Conservation (phyloP, 1,284 basidiomycete genomes). For the Cutaneotrichosporon spelunceum region DNA sequence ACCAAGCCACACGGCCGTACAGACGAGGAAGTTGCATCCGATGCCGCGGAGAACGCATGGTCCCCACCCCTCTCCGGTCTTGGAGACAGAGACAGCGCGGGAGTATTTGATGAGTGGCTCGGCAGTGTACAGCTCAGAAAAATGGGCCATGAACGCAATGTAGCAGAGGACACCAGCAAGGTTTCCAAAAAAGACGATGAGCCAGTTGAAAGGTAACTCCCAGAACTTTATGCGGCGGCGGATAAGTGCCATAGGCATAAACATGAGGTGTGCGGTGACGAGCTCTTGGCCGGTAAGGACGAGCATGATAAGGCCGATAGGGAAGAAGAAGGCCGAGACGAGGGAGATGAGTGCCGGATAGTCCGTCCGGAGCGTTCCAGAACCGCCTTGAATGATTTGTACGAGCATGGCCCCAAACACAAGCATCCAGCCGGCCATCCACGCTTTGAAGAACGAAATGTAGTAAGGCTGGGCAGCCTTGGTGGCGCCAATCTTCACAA, state of each 20-base stretch:
- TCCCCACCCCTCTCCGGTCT: conserved; percentile 28
- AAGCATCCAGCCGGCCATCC: too few species aligned
- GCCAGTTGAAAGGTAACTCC: conserved; percentile 39
- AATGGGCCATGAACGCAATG: conserved; percentile 37
- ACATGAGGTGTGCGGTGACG: conserved; percentile 34
- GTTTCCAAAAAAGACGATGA: conserved; percentile 49
- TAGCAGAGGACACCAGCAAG: conserved; percentile 40
- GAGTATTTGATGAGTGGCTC: conserved; percentile 23
- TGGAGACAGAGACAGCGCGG: conserved; percentile 23
- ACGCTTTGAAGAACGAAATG: too few species aligned
- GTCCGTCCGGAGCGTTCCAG: conserved; percentile 24
- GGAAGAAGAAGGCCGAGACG: conserved; percentile 31
- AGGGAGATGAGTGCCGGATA: conserved; percentile 28
- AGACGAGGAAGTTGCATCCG: conserved; percentile 50
- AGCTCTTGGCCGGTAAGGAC: conserved; percentile 32
- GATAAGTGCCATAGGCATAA: conserved; percentile 29
- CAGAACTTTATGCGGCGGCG: conserved; percentile 26
- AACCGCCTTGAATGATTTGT: conserved; percentile 26
- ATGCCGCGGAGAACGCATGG: conserved; percentile 44
- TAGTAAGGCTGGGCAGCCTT: too few species aligned
- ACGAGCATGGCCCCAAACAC: conserved; percentile 35
- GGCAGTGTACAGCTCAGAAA: conserved; percentile 26
- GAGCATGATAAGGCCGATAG: conserved; percentile 32
- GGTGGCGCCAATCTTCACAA: too few species aligned
- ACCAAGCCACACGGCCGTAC: conserved; percentile 46